These are phyloP conservation scores for Gossypium arboreum DNA, from an alignment of 345 rosid genomes.

Conservation along the genomic window DNA sequence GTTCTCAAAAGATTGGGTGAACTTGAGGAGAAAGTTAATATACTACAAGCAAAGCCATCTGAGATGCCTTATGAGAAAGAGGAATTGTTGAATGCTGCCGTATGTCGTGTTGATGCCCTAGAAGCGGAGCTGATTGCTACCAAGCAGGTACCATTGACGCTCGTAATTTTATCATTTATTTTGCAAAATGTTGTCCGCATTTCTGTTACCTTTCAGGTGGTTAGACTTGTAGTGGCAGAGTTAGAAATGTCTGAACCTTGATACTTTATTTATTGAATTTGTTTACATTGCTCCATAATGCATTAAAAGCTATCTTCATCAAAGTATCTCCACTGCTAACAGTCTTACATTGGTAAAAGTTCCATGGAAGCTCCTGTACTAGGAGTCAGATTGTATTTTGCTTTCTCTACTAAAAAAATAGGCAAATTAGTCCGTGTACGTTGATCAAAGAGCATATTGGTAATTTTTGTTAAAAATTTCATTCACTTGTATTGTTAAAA, in stretches of 20 bases:
- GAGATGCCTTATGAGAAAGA: constrained; percentile 98
- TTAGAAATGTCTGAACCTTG: neutral
- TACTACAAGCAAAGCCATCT: constrained; percentile 82
- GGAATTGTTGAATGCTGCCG: constrained; percentile 93
- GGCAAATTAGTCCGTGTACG: too few species aligned
- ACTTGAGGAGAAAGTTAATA: constrained; percentile 87
- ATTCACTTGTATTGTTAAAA: too few species aligned
- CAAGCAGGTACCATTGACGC: constrained; percentile 56
- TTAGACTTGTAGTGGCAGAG: neutral
- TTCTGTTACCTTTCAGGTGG: neutral
- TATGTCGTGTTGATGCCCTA: constrained; percentile 95
- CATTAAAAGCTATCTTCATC: neutral
- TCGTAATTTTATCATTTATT: neutral
- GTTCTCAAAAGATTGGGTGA: constrained; percentile 77
- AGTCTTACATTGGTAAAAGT: too few species aligned
- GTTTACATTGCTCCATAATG: neutral
- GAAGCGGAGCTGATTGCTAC: constrained; percentile 99
- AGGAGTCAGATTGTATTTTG: too few species aligned
- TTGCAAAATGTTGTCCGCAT: neutral
- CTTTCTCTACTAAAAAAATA: too few species aligned
- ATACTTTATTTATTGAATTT: neutral
- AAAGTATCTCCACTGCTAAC: neutral
- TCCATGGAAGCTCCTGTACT: too few species aligned
- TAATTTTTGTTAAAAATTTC: too few species aligned
- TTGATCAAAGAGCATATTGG: too few species aligned